Evolutionary conservation across 768 basidiomycete genomes (phyloP).

Genomic region (Auriscalpium microsporum): DNA sequence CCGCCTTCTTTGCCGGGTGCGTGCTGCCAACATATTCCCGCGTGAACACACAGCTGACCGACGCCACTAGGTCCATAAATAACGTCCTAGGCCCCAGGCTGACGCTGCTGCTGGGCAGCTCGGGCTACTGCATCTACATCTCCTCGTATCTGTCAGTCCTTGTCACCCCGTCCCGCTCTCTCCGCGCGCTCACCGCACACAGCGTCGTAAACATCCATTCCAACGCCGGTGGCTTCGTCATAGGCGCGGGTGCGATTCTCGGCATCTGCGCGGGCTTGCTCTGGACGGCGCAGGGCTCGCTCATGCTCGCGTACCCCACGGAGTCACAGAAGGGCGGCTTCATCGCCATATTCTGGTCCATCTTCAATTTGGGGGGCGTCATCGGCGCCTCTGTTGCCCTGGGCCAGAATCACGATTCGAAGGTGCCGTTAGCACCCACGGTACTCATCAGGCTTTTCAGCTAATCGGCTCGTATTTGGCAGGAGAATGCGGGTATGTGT

Average conservation of each 20-base stretch:
- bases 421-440: constrained; percentile 29
- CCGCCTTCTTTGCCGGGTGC: constrained; percentile 67
- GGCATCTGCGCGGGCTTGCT: constrained; percentile 65
- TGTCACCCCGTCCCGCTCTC: neutral
- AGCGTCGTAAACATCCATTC: constrained; percentile 68
- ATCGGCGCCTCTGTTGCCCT: constrained; percentile 71
- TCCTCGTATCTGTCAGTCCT: constrained; percentile 56
- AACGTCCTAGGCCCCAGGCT: constrained; percentile 72
- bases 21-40: constrained; percentile 11
- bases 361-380: constrained; percentile 77
- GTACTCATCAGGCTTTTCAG: neutral
- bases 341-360: constrained; percentile 77
- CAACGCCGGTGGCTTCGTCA: constrained; percentile 51
- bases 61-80: constrained; percentile 52
- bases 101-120: constrained; percentile 65
- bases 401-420: constrained; percentile 59
- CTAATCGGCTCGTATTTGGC: neutral
- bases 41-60: neutral
- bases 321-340: constrained; percentile 69
- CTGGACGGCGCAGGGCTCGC: constrained; percentile 80
- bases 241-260: constrained; percentile 63
- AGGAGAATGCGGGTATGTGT: constrained; percentile 26
- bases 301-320: constrained; percentile 80
- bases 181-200: neutral
- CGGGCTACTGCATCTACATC: constrained; percentile 72